Evolutionary conservation across 805 yeast genomes (phyloP).

Genomic region (Danielozyma ontarioensis): DNA sequence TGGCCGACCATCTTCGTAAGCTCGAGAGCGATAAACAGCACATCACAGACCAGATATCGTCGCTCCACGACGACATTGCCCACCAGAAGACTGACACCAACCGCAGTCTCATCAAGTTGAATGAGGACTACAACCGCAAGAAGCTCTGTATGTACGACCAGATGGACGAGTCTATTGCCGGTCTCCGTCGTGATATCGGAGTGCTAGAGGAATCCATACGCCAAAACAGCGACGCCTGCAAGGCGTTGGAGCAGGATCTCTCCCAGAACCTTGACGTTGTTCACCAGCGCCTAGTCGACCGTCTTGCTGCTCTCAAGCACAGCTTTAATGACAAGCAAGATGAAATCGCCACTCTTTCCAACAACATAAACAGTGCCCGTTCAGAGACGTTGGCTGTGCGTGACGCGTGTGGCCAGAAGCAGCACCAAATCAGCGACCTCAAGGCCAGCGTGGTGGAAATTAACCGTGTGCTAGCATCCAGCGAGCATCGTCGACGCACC

Average conservation of each 20-base stretch:
- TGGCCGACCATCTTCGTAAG: constrained; percentile 26
- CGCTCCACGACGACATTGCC: constrained; percentile 5
- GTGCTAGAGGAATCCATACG: constrained; percentile 3
- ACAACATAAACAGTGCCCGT: constrained; percentile 6
- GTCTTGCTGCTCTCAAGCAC: constrained; percentile 4
- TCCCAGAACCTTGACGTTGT: constrained; percentile 2
- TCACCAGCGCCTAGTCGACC: background rate
- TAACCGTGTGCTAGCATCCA: constrained; percentile 35
- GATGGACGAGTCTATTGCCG: constrained; percentile 12
- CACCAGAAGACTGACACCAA: constrained; percentile 14
- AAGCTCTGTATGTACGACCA: constrained; percentile 7
- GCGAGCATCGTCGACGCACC: constrained; percentile 54
- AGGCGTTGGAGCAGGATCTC: constrained; percentile 4
- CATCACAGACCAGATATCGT: background rate
- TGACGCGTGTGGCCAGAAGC: constrained; percentile 2
- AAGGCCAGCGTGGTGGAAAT: constrained; percentile 1
- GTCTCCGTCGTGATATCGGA: constrained; percentile 7
- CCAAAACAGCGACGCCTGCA: constrained; percentile 3
- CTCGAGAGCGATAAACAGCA: constrained; percentile 22
- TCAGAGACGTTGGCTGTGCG: constrained; percentile 5
- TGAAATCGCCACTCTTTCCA: constrained; percentile 11
- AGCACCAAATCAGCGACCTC: constrained; percentile 3
- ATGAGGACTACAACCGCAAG: constrained; percentile 19
- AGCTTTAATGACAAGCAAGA: constrained; percentile 6
- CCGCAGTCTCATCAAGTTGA: constrained; percentile 17